Evolutionary conservation across 805 yeast species (phyloP), one percentile per base, ranked within the genome.

Genomic region (Yamadazyma tumulicola): DNA sequence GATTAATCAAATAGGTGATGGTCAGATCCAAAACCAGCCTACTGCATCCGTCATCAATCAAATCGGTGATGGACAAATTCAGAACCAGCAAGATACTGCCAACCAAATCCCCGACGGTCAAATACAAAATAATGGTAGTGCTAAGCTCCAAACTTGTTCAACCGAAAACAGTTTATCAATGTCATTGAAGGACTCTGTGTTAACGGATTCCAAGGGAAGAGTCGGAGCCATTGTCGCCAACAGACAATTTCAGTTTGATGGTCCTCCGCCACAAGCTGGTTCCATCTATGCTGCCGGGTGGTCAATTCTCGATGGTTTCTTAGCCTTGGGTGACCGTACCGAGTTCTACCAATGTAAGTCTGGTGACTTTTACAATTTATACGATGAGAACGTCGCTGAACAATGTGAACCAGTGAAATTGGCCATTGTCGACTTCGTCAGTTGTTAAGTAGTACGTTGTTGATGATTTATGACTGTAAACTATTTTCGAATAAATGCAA

Each of bases 201-300:
- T 83, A 51, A 71, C 64, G 9, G 91, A 82, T 52, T 54, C 71
- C 22, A 46, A 64, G 42, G 83, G 83, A 30, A 77, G 91, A 73
- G 62, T 82, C 46, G 89, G 89, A 48, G 75, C 87, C 32, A 80
- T 82, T 61, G 91, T 82, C 49, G 79, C 88, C 35, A 82, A 81
- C 79, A 72, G 81, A 65, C 89, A 81, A 65, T 77, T 79, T 74
- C 85, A 79, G 61, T 79, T 78, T 54, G 84, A 79, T 54, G 84
- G 85, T 54, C 85, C 85, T 39, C 81, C 84, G 63, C 87, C 87
- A 53, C 89, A 81, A 69, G 85, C 81, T 21, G 84, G 83, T 57
- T 69, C 83, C 42, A 70, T 77, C 51, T 74, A 69, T 51, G 79
- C 83, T 41, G 74, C 72, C 28, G 81, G 81, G 39, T 75, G 80